Evolutionary conservation across 2,329 filamentous ascomycete genomes (phyloP), one percentile per base, ranked within the genome.

Genomic region (Fusarium clavum): DNA sequence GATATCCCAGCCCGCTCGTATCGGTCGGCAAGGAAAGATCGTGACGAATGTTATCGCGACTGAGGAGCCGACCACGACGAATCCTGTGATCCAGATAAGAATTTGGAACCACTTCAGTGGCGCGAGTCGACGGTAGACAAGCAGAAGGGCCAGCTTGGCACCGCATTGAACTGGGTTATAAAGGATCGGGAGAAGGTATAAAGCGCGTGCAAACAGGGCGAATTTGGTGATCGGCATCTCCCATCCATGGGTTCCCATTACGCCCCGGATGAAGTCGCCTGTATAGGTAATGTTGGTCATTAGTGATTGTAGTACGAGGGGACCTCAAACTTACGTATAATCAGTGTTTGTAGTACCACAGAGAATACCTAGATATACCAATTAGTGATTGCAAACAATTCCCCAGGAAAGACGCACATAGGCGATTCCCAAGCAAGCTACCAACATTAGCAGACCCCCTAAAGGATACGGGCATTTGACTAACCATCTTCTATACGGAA

Each of bases 41-140:
- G 63, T 66, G 4, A 52, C 43, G n/a, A 66, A 65, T 0, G 55
- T 66, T 12, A 66, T 66, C 10, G 63, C 63, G n/a, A 66, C 34
- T 3, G 63, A 66, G 1, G 61, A 66, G 9, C 61, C 54, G 22
- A 66, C 40, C n/a, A 61, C 61, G 12, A 66, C 55, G 25, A 61
- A 61, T 1, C 46, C 40, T 2, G 55, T 51, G 12, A 43, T 24
- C 55, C 61, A 66, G 14, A 66, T 58, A 2, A 49, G 34, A 6
- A n/a, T n/a, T 38, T 38, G 34, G 18, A 38, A 38, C 34, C 34
- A 38, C 18, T n/a, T 38, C 34, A 38, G 18, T n/a, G 34, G 34
- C 34, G 34, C 34, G 10, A 38, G 34, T n/a, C 34, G 18, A 38
- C 34, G 34, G 34, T 38, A 38, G 18, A 38, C 34, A n/a, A 38